phyloP scores from a whole-genome alignment of 192 early-diverging fungal species.

The Paraglomus brasilianum region DNA sequence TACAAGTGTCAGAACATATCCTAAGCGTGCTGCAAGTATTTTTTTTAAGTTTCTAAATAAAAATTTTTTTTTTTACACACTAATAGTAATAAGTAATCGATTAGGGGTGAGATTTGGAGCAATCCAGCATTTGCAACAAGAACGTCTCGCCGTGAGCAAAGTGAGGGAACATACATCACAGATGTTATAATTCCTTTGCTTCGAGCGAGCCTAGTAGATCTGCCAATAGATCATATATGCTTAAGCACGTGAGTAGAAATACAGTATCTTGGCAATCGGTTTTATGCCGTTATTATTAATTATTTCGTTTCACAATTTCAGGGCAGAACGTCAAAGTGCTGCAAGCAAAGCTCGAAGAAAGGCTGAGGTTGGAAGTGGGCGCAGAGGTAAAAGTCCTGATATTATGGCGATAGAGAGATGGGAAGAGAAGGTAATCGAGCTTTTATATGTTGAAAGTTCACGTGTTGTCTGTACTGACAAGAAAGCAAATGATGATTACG shows the following conservation, averaged over 20 bases:
- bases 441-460: background rate
- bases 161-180: constrained; percentile 25
- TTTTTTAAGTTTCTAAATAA: too few species aligned
- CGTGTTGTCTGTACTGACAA: background rate
- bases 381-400: too few species aligned
- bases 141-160: background rate
- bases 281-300: too few species aligned
- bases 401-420: background rate
- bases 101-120: constrained; percentile 19
- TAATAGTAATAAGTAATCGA: too few species aligned
- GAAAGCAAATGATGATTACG: background rate
- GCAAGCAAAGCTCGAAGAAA: background rate
- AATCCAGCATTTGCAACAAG: constrained; percentile 22
- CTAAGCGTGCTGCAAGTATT: constrained; percentile 4
- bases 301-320: too few species aligned
- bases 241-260: too few species aligned
- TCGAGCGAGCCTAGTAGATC: constrained; percentile 13
- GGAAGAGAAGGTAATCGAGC: background rate
- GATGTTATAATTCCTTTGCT: constrained; percentile 9
- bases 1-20: background rate
- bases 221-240: constrained; percentile 17
- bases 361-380: background rate
- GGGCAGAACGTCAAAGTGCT: constrained; percentile 6
- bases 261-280: too few species aligned
- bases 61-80: too few species aligned